Conservation (phyloP, 2,329 filamentous ascomycete species). For the Penicillium sp. region DNA sequence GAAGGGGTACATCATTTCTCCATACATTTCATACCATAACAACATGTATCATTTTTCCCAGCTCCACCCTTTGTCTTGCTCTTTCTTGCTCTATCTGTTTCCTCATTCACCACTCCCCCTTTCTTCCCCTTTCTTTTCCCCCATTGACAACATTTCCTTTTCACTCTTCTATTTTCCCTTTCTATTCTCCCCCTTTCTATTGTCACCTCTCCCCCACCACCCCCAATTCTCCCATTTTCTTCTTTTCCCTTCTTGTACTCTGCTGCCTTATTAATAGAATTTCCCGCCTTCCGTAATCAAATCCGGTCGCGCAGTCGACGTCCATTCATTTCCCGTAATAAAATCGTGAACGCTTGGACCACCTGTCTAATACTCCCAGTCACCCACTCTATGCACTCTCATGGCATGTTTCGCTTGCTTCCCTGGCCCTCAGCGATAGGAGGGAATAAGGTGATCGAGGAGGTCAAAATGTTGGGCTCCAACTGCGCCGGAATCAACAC, state of each 20-base stretch:
- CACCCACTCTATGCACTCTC: conserved; percentile 31
- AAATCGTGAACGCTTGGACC: conserved; percentile 16
- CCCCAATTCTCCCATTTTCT: conserved; percentile 14
- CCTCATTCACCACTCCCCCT: conserved; percentile 1
- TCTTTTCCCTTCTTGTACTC: conserved; percentile 11
- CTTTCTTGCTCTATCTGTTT: conserved; percentile 1
- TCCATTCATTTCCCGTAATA: conserved; percentile 25
- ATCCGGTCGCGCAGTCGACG: conserved; percentile 21
- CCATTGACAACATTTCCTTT: neutral
- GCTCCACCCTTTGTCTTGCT: neutral
- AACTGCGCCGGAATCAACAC: conserved; percentile 31
- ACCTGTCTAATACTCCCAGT: conserved; percentile 14
- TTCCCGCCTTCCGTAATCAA: conserved; percentile 10
- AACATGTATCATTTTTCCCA: conserved; percentile 6
- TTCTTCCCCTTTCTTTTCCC: conserved; percentile 3
- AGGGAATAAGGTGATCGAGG: conserved; percentile 46
- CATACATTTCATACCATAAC: conserved; percentile 5
- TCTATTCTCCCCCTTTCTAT: too few relatives aligned
- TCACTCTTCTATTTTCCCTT: conserved; percentile 14
- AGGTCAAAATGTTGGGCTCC: conserved; percentile 44
- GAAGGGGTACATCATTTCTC: neutral
- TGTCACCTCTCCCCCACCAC: too few relatives aligned
- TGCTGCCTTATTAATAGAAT: conserved; percentile 15
- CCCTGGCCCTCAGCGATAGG: conserved; percentile 46
- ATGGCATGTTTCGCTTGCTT: conserved; percentile 50